Conservation (phyloP, 495 filamentous ascomycete genomes). For the Aspergillus kassunensis region DNA sequence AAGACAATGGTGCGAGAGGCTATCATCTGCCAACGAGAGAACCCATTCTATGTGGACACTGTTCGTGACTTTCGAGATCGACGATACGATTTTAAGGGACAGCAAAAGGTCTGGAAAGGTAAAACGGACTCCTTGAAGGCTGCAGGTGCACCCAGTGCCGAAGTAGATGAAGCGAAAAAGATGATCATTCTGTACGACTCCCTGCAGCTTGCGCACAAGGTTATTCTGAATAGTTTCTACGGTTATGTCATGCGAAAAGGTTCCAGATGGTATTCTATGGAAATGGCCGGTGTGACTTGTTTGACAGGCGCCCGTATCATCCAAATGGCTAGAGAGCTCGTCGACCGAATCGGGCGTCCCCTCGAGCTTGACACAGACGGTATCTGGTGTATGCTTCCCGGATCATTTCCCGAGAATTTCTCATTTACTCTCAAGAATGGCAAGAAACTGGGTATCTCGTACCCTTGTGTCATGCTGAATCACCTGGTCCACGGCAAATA, state of each 20-base stretch:
- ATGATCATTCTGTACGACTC: constrained; percentile 98
- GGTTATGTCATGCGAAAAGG: constrained; percentile 99
- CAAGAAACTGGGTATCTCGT: constrained; percentile 92
- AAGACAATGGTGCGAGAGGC: constrained; percentile 92
- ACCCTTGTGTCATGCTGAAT: constrained; percentile 99
- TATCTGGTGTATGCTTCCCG: constrained; percentile 99
- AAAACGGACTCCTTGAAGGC: constrained; percentile 85
- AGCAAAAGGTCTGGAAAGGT: constrained; percentile 97
- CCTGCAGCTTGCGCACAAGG: constrained; percentile 93
- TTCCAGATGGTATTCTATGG: constrained; percentile 98
- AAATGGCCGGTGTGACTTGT: constrained; percentile 99
- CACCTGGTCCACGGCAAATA: constrained; percentile 93
- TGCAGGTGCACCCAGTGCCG: constrained; percentile 66
- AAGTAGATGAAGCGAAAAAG: constrained; percentile 94
- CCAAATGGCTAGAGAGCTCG: constrained; percentile 90
- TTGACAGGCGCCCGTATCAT: constrained; percentile 96
- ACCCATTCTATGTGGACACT: constrained; percentile 97
- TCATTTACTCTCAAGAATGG: constrained; percentile 90
- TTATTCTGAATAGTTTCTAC: constrained; percentile 99
- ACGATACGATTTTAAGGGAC: constrained; percentile 95
- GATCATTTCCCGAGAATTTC: constrained; percentile 96
- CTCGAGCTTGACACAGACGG: constrained; percentile 98
- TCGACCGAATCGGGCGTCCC: constrained; percentile 89
- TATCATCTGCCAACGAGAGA: constrained; percentile 97
- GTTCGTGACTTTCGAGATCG: constrained; percentile 94